A percentile compares a stretch with the other conserved stretches of the same genome.
These are phyloP conservation scores for Aphanocladium album DNA, from an alignment of 2,329 filamentous ascomycete species.

Conservation along the genomic window DNA sequence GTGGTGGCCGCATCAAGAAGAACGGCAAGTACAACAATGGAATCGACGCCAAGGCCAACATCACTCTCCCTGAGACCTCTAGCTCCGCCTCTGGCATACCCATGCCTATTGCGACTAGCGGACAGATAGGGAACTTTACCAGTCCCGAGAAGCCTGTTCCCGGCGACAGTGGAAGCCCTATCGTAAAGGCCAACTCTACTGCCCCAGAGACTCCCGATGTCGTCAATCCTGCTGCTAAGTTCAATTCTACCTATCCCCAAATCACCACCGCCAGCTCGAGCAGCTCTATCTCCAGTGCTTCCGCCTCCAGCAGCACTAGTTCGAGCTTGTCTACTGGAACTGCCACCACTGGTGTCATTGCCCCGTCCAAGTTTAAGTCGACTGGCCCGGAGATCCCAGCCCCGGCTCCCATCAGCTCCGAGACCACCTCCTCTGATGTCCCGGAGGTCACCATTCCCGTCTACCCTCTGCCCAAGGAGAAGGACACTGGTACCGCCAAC, in stretches of 20 bases:
- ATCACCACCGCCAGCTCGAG: not conserved
- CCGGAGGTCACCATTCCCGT: not conserved
- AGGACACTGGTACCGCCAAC: not conserved
- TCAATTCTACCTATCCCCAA: not conserved
- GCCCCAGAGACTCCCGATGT: not conserved
- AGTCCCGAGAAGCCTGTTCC: not conserved
- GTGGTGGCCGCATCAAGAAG: slow-evolving; percentile 33
- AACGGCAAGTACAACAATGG: not conserved
- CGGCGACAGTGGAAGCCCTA: not conserved
- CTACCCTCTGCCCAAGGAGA: not conserved
- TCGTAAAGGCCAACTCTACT: not conserved
- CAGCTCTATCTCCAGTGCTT: not conserved
- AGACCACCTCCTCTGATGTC: not conserved
- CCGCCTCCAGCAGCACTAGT: not conserved
- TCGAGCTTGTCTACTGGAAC: not conserved
- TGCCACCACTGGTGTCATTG: not conserved
- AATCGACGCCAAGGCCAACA: slow-evolving; percentile 4
- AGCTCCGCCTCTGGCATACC: slow-evolving; percentile 7
- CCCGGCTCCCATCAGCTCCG: not conserved
- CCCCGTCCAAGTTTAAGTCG: not conserved
- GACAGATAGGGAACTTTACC: not conserved
- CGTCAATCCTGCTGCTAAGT: not conserved
- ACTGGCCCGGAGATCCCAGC: not conserved
- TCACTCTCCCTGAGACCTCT: not conserved
- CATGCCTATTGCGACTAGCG: not conserved